Base-by-base conservation (phyloP, 1,139 yeast species). In the Eremothecium cymbalariae region DNA sequence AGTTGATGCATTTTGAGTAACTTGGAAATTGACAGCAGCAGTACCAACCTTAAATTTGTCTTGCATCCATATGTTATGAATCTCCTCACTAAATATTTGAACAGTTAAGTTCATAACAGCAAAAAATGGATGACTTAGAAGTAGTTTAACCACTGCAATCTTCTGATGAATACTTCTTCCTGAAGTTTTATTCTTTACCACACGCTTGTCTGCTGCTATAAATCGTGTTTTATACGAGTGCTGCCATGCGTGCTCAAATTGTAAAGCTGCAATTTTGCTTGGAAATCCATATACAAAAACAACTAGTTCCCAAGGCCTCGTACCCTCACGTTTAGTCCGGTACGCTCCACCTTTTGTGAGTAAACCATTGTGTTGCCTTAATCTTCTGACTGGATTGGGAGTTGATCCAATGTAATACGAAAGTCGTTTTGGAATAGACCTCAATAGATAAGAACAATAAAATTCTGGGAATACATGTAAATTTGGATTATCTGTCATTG, bases 301-400 rank as follows among this genome's bases (percentile, higher is more conserved):
- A 1, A 69, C 57, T 77, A 79, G 74, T 38, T 68, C 70, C 94
- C 94, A 83, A 0, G 94, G 94, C 32, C 88, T 56, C 26, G 63
- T 66, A 0, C 74, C 76, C 16, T 55, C 53, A 28, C 64, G 57
- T 41, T 66, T 73, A 1, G 94, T 83, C 28, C 73, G 59, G 48
- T 62, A 74, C 0, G 94, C 94, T 1, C 88, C 88, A 1, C 83
- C 83, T 6, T 40, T 42, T n/a, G 60, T 61, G 13, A 78, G 51
- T 4, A 68, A 72, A 2, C 94, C 94, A 59, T 83, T 83, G 51
- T 83, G 94, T 46, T 83, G 94, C 25, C 84, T 57, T 4, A 83
- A 60, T 31, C 94, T 53, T 39, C 88, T 57, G 1, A 62, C 51
- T 0, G 93, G 90, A 48, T 79, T 70, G 0, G 90, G 88, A 0